These are phyloP conservation scores for Thalassiosira mediterranea DNA, from an alignment of 352 stramenopile genomes.

Conservation along the genomic window DNA sequence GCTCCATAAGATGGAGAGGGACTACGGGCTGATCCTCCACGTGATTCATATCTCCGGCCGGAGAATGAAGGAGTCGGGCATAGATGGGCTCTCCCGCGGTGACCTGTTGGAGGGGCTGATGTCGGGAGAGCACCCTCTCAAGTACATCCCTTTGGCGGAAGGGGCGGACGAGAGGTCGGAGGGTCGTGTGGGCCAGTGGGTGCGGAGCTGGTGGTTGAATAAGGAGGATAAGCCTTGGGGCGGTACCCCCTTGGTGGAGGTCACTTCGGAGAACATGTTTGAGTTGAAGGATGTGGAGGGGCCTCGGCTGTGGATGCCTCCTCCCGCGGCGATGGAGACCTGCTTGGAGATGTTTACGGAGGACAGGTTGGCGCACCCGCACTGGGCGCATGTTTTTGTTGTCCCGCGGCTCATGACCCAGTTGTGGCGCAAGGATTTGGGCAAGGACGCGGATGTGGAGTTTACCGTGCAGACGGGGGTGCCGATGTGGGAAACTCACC, in stretches of 20 bases:
- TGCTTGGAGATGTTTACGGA: slow-evolving; percentile 18
- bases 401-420: slow-evolving; percentile 5
- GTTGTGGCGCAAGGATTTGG: slow-evolving; percentile 1
- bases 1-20: slow-evolving; percentile 18
- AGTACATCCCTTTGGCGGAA: slow-evolving; percentile 33
- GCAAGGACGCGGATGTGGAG: slow-evolving; percentile 18
- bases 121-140: slow-evolving; percentile 28
- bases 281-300: background rate
- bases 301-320: slow-evolving; percentile 30
- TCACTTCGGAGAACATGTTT: background rate
- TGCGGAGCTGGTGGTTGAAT: background rate
- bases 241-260: background rate
- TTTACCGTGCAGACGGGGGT: slow-evolving; percentile 14
- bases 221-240: background rate
- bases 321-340: slow-evolving; percentile 20
- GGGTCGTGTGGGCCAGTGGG: background rate
- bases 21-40: slow-evolving; percentile 21
- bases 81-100: slow-evolving; percentile 38
- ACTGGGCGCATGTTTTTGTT: slow-evolving; percentile 21
- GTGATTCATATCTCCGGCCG: slow-evolving; percentile 36
- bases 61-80: slow-evolving; percentile 45
- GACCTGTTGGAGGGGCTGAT: slow-evolving; percentile 39
- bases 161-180: background rate
- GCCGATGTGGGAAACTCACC: background rate
- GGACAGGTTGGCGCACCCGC: slow-evolving; percentile 5